Conservation (phyloP, 768 basidiomycete genomes). For the Porpolomopsis calyptriformis region DNA sequence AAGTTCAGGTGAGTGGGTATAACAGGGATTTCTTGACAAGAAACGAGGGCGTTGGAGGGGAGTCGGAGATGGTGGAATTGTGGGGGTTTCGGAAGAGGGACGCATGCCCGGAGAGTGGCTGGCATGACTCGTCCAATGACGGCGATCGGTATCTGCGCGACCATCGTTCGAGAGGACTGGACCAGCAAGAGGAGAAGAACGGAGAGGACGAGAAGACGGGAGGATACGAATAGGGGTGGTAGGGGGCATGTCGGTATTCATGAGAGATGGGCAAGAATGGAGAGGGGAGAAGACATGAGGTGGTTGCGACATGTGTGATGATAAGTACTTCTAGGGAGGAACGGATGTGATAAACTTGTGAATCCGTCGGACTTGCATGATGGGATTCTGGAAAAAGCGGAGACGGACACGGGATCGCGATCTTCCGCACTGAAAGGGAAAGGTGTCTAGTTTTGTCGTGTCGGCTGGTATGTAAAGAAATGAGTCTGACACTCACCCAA, state of each 20-base stretch:
- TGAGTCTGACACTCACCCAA: too few relatives aligned
- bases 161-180: conserved; percentile 23
- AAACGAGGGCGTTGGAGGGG: neutral
- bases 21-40: neutral
- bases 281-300: neutral
- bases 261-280: neutral
- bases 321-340: too few relatives aligned
- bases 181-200: conserved; percentile 35
- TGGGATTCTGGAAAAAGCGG: too few relatives aligned
- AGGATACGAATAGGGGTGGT: neutral
- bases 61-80: too few relatives aligned
- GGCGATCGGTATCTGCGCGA: conserved; percentile 1
- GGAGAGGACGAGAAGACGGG: conserved; percentile 17
- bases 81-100: too few relatives aligned
- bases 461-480: too few relatives aligned
- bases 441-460: too few relatives aligned
- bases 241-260: neutral
- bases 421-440: too few relatives aligned
- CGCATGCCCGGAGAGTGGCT: conserved; percentile 13
- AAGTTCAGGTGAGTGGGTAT: conserved; percentile 7
- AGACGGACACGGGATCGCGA: too few relatives aligned
- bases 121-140: conserved; percentile 3
- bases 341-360: too few relatives aligned
- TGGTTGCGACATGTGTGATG: too few relatives aligned
- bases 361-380: too few relatives aligned